phyloP scores from a whole-genome alignment of 768 basidiomycete species.

The Leccinum subgranulosum region DNA sequence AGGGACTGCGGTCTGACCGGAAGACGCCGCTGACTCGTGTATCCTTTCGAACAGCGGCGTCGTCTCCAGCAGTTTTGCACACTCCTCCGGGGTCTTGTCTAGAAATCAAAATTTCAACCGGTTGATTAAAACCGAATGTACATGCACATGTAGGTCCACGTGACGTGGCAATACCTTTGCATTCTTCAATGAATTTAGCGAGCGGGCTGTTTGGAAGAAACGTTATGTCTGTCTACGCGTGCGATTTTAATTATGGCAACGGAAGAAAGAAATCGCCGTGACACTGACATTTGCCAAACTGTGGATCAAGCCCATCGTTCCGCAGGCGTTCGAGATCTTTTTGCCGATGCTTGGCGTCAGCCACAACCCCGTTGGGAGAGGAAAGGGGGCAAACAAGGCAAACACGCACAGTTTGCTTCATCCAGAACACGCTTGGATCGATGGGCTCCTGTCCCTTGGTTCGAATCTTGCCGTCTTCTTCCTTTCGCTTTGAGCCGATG shows the following conservation, averaged over 20 bases:
- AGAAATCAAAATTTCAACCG: neutral
- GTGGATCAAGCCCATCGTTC: conserved; percentile 84
- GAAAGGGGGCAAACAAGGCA: neutral
- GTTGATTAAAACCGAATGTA: neutral
- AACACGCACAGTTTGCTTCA: conserved; percentile 79
- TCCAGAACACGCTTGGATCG: conserved; percentile 73
- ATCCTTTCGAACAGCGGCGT: conserved; percentile 75
- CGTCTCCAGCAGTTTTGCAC: conserved; percentile 71
- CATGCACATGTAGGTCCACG: neutral
- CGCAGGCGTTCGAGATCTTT: conserved; percentile 82
- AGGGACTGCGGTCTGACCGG: conserved; percentile 69
- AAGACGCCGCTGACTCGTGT: conserved; percentile 64
- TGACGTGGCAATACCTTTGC: conserved; percentile 44
- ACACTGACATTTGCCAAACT: conserved; percentile 71
- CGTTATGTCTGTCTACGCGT: conserved; percentile 51
- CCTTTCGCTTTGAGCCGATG: conserved; percentile 46
- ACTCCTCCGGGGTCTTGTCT: conserved; percentile 71
- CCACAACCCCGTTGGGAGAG: neutral
- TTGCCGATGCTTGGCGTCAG: neutral
- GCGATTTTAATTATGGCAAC: neutral
- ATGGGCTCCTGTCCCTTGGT: conserved; percentile 44
- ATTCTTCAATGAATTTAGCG: conserved; percentile 61
- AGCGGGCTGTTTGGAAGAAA: conserved; percentile 58
- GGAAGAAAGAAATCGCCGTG: conserved; percentile 1
- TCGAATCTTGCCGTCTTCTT: conserved; percentile 58